Conservation (phyloP, 148 eudicot genomes). For the Amaranthus palmeri region DNA sequence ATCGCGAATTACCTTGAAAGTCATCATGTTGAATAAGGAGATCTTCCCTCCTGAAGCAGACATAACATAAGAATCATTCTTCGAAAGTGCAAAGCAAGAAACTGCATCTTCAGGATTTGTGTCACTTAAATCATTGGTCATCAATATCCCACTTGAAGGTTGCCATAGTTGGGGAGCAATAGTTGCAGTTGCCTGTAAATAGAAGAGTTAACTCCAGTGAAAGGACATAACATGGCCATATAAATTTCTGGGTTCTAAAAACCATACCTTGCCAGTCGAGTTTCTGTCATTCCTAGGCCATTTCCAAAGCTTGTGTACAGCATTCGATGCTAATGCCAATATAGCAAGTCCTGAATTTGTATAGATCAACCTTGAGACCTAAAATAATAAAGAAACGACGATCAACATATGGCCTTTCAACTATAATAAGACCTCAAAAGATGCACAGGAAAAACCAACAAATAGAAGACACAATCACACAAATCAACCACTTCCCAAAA, state of each 20-base stretch:
- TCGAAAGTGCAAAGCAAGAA: constrained; percentile 85
- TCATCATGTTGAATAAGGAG: constrained; percentile 84
- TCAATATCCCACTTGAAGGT: constrained; percentile 73
- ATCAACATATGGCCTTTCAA: not conserved
- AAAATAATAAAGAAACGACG: constrained; percentile 15
- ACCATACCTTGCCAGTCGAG: constrained; percentile 55
- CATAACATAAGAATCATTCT: constrained; percentile 88
- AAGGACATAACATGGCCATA: constrained; percentile 5
- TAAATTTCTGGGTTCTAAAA: not conserved
- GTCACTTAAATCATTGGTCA: constrained; percentile 74
- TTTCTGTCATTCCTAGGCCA: constrained; percentile 76
- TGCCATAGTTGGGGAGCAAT: constrained; percentile 72
- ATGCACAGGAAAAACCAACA: not conserved
- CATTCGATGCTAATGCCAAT: constrained; percentile 71
- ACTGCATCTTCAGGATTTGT: constrained; percentile 73
- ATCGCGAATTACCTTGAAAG: constrained; percentile 53
- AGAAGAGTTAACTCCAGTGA: constrained; percentile 11
- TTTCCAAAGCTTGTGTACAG: constrained; percentile 83
- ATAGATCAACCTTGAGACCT: constrained; percentile 80
- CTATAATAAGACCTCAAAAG: not conserved
- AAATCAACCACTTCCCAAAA: not conserved
- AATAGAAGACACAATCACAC: not conserved
- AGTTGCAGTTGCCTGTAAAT: constrained; percentile 66
- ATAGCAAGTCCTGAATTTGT: constrained; percentile 79
- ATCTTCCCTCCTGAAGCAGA: constrained; percentile 92